These are phyloP conservation scores for Acacia crassicarpa DNA, from an alignment of 306 rosid genomes.

Conservation along the genomic window DNA sequence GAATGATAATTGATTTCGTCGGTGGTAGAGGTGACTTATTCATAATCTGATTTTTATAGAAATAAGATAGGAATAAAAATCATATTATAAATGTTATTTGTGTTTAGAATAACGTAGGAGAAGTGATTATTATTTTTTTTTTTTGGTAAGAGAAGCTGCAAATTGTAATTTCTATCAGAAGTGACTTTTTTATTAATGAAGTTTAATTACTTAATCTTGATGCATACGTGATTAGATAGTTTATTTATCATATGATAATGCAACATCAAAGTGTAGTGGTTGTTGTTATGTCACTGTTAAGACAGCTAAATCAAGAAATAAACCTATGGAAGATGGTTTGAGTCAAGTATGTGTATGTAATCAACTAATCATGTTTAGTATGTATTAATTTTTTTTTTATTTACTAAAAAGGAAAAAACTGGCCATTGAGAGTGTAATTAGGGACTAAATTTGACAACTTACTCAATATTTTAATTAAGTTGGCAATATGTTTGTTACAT, in stretches of 20 bases:
- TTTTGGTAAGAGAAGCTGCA: too few species aligned
- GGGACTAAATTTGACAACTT: not conserved
- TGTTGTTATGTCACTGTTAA: not conserved
- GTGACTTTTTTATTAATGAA: not conserved
- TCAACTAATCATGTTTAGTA: too few species aligned
- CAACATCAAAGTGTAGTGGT: not conserved
- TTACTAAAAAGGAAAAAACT: not conserved
- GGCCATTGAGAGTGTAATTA: not conserved
- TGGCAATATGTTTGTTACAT: not conserved
- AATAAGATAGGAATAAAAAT: too few species aligned
- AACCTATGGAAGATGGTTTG: too few species aligned
- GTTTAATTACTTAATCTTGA: not conserved
- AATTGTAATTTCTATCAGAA: too few species aligned
- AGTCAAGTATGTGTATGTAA: too few species aligned
- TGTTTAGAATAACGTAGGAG: too few species aligned
- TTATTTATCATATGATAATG: not conserved
- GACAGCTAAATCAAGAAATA: not conserved
- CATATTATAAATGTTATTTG: too few species aligned
- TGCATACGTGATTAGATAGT: not conserved
- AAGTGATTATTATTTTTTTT: too few species aligned
- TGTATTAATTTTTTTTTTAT: not conserved
- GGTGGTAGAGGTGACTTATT: too few species aligned
- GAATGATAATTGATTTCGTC: too few species aligned
- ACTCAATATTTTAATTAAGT: not conserved
- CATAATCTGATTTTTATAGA: too few species aligned